A percentile compares a stretch with the other conserved stretches of the same genome.
These are phyloP conservation scores for Hondaea fermentalgiana DNA, from an alignment of 108 stramenopile genomes.

Conservation along the genomic window DNA sequence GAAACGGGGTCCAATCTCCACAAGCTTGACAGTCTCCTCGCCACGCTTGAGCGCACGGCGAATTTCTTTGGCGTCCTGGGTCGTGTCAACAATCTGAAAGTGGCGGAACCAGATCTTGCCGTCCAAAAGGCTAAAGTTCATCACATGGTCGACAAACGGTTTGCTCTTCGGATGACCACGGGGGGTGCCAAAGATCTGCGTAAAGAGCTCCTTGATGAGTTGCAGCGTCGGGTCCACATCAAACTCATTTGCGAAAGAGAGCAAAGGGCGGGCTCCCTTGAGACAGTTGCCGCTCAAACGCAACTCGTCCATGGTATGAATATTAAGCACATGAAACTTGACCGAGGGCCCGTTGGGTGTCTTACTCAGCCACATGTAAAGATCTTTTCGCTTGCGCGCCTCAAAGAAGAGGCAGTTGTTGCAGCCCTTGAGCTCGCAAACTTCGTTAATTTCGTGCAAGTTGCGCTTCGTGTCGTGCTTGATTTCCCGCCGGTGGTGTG, in stretches of 20 bases:
- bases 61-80: conserved; percentile 39
- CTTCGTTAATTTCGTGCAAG: conserved; percentile 76
- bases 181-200: conserved; percentile 88
- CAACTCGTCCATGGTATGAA: conserved; percentile 99
- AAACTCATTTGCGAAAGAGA: conserved; percentile 84
- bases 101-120: conserved; percentile 96
- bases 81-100: conserved; percentile 88
- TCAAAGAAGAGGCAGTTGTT: conserved; percentile 87
- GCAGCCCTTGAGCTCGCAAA: conserved; percentile 87
- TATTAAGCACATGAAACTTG: conserved; percentile 89
- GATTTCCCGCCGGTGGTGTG: conserved; percentile 93
- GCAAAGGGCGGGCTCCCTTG: conserved; percentile 83
- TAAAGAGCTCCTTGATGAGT: conserved; percentile 80
- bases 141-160: conserved; percentile 93
- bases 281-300: conserved; percentile 92
- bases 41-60: conserved; percentile 70
- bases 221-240: conserved; percentile 54
- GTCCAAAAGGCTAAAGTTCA: conserved; percentile 87
- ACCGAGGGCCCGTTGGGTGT: conserved; percentile 74
- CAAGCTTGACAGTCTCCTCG: conserved; percentile 71
- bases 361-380: conserved; percentile 84
- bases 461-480: conserved; percentile 66
- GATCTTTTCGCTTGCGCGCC: conserved; percentile 85
- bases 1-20: conserved; percentile 98
- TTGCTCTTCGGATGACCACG: conserved; percentile 96